These are phyloP conservation scores for Phytophthora vignae DNA, from an alignment of 352 stramenopile species.

Conservation along the genomic window DNA sequence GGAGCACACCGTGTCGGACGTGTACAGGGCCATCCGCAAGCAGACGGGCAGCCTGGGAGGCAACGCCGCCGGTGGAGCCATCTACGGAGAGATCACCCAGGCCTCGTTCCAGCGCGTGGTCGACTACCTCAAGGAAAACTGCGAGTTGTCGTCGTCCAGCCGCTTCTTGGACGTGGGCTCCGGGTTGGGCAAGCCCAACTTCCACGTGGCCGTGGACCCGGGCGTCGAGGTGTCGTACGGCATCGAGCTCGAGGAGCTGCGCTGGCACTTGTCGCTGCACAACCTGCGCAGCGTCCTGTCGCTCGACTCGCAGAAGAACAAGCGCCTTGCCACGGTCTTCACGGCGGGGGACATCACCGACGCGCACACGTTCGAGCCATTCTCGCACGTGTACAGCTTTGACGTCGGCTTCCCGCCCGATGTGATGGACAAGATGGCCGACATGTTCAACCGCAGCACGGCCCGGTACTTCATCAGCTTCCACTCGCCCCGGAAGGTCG, in stretches of 20 bases:
- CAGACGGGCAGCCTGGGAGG: conserved; percentile 94
- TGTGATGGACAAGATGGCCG: conserved; percentile 93
- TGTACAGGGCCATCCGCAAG: conserved; percentile 95
- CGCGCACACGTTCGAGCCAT: conserved; percentile 95
- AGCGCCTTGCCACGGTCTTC: conserved; percentile 85
- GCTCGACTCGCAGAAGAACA: conserved; percentile 69
- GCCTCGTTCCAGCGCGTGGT: conserved; percentile 97
- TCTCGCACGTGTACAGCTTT: conserved; percentile 99
- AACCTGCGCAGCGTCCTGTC: conserved; percentile 92
- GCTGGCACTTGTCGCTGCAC: conserved; percentile 95
- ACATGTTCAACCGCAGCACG: conserved; percentile 94
- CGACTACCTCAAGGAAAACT: conserved; percentile 95
- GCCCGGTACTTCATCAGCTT: conserved; percentile 97
- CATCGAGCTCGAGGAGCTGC: conserved; percentile 95
- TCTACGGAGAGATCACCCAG: conserved; percentile 98
- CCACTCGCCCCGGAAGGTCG: conserved; percentile 91
- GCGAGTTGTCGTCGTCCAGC: conserved; percentile 85
- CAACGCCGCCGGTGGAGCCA: conserved; percentile 95
- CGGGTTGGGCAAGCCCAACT: conserved; percentile 97
- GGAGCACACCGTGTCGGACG: conserved; percentile 84
- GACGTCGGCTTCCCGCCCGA: conserved; percentile 97
- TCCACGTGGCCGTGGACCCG: conserved; percentile 96
- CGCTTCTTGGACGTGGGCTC: conserved; percentile 98
- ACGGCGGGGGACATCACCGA: conserved; percentile 95
- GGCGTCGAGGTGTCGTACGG: conserved; percentile 96